Percentiles rank a stretch among this genome's conserved stretches.
phyloP scores from a whole-genome alignment of 257 asterid species.

The Rubia yunnanensis region DNA sequence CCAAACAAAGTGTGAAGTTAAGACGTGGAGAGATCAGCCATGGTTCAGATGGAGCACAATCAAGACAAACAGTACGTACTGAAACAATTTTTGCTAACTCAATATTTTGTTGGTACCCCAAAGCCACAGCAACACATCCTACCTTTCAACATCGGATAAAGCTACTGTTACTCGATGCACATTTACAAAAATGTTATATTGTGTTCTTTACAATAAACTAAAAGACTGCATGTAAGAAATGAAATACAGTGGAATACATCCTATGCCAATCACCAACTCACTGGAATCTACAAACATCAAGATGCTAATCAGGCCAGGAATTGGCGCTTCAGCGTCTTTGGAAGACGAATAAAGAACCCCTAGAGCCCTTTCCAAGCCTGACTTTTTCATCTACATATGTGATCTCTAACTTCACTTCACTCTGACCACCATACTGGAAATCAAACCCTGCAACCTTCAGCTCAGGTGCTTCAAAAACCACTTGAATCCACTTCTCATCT shows the following conservation, averaged over 20 bases:
- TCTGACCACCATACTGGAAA: conserved; percentile 72
- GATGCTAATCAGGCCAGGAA: background rate
- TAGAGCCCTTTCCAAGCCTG: conserved; percentile 81
- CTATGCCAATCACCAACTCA: background rate
- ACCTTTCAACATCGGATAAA: background rate
- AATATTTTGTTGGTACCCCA: too few relatives aligned
- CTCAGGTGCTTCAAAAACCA: conserved; percentile 70
- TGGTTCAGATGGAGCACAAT: too few relatives aligned
- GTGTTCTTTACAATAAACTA: background rate
- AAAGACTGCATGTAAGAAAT: background rate
- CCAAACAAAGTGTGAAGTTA: too few relatives aligned
- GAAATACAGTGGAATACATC: background rate
- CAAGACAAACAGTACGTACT: too few relatives aligned
- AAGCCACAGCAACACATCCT: background rate
- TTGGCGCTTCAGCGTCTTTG: conserved; percentile 27
- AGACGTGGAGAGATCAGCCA: too few relatives aligned
- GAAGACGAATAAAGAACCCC: conserved; percentile 80
- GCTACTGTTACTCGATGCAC: background rate
- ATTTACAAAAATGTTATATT: background rate
- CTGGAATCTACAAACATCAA: background rate
- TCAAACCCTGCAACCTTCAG: conserved; percentile 64
- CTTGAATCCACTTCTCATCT: conserved; percentile 86
- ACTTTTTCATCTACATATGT: conserved; percentile 75
- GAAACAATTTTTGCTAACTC: too few relatives aligned
- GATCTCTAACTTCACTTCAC: conserved; percentile 85